Evolutionary conservation across 2,329 filamentous ascomycete genomes (phyloP), one percentile per base, ranked within the genome.

Genomic region (Hymenoscyphus fructigenus): DNA sequence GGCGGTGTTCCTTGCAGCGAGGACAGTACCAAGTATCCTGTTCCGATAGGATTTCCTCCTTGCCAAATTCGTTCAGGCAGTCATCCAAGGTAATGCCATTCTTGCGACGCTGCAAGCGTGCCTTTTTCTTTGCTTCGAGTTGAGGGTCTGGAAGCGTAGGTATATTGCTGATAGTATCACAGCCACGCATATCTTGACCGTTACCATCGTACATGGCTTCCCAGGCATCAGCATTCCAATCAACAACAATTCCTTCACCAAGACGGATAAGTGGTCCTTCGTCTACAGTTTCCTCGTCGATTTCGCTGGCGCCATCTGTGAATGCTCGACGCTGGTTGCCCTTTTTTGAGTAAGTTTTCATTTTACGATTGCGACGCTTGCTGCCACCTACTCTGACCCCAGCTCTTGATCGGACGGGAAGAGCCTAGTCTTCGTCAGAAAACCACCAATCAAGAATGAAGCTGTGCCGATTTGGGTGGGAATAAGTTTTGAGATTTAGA

Each of bases 1-100:
- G 89, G 17, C 92, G 88, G 73, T 96, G 90, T 72, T 97, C 92
- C 77, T 98, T 98, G 83, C 95, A 99, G 34, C 92, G 87, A 64
- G 92, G 94, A 75, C 95, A 99, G 76, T 96, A 98, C 95, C 95
- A 99, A 66, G 92, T 94, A 76, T 99, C 96, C 74, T 96, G 91
- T 76, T 97, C 92, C 0, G 94, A 97, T 4, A 99, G 82, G 15
- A 97, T 88, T 78, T 99, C 95, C 66, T 93, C 91, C 75, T 94
- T 94, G 74, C 95, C 92, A 71, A 97, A 98, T 77, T 98, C 95
- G 65, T 93, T 90, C 62, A 99, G 85, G 75, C 95, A 99, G 71
- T 97, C 93, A 26, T 95, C 90, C 4, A 99, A 83, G 0, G 88
- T 89, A 69, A 97, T 89, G 32, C 95, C 95, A 62, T 88, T 83